Evolutionary conservation across 1,139 yeast genomes (phyloP).

Genomic region (Yamadazyma sp.): DNA sequence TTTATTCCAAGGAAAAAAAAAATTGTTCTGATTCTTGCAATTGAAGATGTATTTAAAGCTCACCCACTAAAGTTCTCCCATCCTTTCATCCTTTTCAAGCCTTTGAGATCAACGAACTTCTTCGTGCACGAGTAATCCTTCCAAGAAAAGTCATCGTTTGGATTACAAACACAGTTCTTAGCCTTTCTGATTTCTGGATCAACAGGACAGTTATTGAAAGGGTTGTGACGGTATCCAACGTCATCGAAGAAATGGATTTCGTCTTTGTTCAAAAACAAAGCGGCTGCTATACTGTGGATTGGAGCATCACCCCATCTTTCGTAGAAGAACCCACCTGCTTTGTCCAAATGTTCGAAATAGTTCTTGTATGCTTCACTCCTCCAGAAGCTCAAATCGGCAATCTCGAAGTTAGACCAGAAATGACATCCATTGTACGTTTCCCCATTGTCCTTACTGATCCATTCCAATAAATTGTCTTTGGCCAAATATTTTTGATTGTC

Average conservation of each 20-base stretch:
- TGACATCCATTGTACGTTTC: conserved; percentile 74
- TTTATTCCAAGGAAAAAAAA: not conserved
- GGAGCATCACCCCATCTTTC: conserved; percentile 97
- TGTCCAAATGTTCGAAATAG: conserved; percentile 71
- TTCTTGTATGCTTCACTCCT: conserved; percentile 65
- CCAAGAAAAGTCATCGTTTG: conserved; percentile 80
- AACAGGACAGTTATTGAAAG: conserved; percentile 76
- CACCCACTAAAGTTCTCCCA: conserved; percentile 61
- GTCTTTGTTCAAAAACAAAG: conserved; percentile 65
- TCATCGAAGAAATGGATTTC: conserved; percentile 79
- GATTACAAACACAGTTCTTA: conserved; percentile 72
- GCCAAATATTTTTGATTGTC: conserved; percentile 66
- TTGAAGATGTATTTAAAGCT: not conserved
- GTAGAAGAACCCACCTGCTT: conserved; percentile 84
- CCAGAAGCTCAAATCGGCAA: conserved; percentile 75
- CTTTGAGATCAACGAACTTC: conserved; percentile 63
- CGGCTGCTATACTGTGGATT: conserved; percentile 84
- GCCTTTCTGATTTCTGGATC: conserved; percentile 51
- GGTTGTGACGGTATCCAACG: conserved; percentile 79
- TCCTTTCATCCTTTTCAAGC: conserved; percentile 66
- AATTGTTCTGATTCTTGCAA: not conserved
- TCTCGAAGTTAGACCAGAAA: conserved; percentile 87
- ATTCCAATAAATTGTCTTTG: conserved; percentile 67
- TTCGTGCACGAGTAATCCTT: conserved; percentile 82
- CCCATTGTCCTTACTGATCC: conserved; percentile 70